Base-by-base conservation (phyloP, 169 alveolate species). In the Babesia caballi region DNA sequence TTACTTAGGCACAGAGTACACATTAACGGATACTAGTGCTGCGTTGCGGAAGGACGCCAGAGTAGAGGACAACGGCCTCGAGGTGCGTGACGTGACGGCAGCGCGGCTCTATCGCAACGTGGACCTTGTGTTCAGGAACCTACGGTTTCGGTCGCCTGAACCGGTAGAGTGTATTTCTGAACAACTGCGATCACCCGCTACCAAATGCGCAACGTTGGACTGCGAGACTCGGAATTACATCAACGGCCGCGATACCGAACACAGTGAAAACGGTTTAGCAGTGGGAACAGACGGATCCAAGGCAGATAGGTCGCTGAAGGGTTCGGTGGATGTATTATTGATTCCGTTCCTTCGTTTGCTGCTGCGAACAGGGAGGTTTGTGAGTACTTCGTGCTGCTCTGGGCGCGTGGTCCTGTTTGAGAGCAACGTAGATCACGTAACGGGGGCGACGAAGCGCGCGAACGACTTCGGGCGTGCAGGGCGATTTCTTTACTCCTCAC, bases 371-470 rank as follows among this genome's bases (percentile, higher is more conserved):
- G 88, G 83, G 14, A 46, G 59, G 25, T 88, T 68, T 52, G 84
- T 68, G 33, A 88, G 89, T 28, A 76, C 89, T 17, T 88, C 93
- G 3, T 84, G 90, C 27, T 88, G 93, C 51, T 88, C 93, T 8
- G 93, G 93, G 19, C 67, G 93, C 50, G 57, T 71, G 0, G 77
- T 82, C 12, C 52, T 84, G 33, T 84, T 88, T 68, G 82, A 54
- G n/a, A 65, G 66, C 25, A 73, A 73, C 40, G 69, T 57, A 46
- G 71, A 71, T 23, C 68, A 65, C 44, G 66, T 47, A 5, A 21
- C 53, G 35, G 25, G 30, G 35, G 67, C 63, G 8, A 56, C 54
- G 14, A 78, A 69, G n/a, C 53, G 63, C 3, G 27, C 72, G 11
- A 14, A n/a, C 0, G 66, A 52, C 15, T 78, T 40, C 61, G 66